Conservation (phyloP, 2,329 filamentous ascomycete species). For the Onygenales sp. region DNA sequence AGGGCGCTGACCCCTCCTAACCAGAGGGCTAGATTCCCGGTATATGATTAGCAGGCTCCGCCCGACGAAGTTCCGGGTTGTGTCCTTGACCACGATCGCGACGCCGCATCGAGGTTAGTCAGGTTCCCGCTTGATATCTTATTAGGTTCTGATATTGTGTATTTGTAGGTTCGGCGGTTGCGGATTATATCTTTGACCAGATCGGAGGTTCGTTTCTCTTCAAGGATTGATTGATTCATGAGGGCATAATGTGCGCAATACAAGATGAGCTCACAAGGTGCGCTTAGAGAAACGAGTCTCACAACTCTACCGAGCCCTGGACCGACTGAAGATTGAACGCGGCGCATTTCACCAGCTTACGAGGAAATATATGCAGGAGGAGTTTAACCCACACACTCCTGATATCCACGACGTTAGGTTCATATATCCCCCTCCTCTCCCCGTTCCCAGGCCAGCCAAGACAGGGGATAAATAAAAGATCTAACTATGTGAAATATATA, state of each 20-base stretch:
- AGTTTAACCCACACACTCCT: conserved; percentile 51
- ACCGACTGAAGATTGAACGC: conserved; percentile 46
- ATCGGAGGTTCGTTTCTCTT: conserved; percentile 40
- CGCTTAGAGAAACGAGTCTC: conserved; percentile 39
- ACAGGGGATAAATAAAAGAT: neutral
- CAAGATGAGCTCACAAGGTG: neutral
- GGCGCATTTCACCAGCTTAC: conserved; percentile 55
- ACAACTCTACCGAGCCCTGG: conserved; percentile 46
- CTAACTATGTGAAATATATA: conserved; percentile 7
- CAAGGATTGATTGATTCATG: neutral
- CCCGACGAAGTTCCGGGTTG: conserved; percentile 62
- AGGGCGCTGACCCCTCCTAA: neutral
- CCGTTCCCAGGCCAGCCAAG: neutral
- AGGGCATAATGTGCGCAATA: neutral
- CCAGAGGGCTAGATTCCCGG: conserved; percentile 52
- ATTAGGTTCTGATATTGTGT: neutral
- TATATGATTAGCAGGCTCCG: conserved; percentile 54
- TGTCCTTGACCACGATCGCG: conserved; percentile 56
- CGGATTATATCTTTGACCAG: conserved; percentile 50
- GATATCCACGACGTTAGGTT: conserved; percentile 44
- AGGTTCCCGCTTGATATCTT: neutral
- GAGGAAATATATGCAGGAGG: conserved; percentile 45
- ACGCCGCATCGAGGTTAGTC: conserved; percentile 47
- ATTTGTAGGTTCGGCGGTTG: conserved; percentile 45
- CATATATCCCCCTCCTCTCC: conserved; percentile 8